Percentiles rank a stretch among this genome's conserved stretches.
These are phyloP conservation scores for Dunaliella sp. DNA, from an alignment of 139 green algal species.

Conservation along the genomic window DNA sequence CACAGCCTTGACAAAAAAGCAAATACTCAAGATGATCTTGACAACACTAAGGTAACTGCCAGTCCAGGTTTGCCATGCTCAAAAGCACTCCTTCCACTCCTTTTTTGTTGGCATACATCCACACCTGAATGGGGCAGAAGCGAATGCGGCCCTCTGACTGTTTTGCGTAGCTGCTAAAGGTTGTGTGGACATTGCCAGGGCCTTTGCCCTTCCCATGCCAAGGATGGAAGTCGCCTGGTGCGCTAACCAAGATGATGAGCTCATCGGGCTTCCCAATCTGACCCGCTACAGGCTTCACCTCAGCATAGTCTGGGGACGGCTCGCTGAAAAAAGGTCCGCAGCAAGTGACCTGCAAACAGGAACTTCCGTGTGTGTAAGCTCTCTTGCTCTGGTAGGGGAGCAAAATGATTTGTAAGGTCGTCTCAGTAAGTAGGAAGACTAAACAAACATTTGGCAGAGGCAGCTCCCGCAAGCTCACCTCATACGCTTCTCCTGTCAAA, in stretches of 20 bases:
- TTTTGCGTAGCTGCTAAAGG: background rate
- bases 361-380: too few species aligned
- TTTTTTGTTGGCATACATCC: too few species aligned
- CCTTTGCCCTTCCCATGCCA: background rate
- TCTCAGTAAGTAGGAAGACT: too few species aligned
- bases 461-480: too few species aligned
- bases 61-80: too few species aligned
- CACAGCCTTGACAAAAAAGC: too few species aligned
- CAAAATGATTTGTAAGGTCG: too few species aligned
- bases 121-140: background rate
- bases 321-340: background rate
- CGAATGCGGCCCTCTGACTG: background rate
- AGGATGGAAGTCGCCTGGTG: background rate
- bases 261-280: background rate
- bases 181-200: background rate
- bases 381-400: too few species aligned
- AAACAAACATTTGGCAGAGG: too few species aligned
- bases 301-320: background rate
- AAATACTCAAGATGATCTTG: too few species aligned
- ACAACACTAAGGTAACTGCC: too few species aligned
- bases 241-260: background rate
- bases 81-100: too few species aligned
- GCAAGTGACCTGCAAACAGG: background rate
- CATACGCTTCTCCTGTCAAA: background rate
- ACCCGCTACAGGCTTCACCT: background rate